A percentile compares a stretch with the other conserved stretches of the same genome.
Conservation (phyloP, 345 rosid species). For the Citrus sinensis region DNA sequence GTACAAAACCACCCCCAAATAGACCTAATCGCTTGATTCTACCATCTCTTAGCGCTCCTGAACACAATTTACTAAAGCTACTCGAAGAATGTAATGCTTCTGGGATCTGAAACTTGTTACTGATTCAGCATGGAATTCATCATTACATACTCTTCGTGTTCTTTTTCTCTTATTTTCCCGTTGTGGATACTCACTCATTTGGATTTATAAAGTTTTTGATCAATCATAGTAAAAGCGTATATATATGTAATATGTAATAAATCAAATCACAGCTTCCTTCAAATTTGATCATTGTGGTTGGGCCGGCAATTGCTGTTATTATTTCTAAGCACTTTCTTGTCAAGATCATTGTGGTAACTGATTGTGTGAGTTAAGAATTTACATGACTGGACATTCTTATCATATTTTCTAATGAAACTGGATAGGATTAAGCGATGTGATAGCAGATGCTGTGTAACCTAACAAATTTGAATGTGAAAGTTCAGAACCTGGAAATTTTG, state of each 20-base stretch:
- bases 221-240: not conserved
- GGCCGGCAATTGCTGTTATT: not conserved
- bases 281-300: not conserved
- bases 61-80: conserved; percentile 72
- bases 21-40: conserved; percentile 23
- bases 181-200: not conserved
- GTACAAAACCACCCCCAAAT: conserved; percentile 25
- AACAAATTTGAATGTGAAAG: not conserved
- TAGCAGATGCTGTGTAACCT: not conserved
- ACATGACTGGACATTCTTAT: no score
- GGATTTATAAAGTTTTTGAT: conserved; percentile 3
- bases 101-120: conserved; percentile 36
- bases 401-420: no score
- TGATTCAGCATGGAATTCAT: not conserved
- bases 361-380: no score
- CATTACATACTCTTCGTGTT: not conserved
- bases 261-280: conserved; percentile 2
- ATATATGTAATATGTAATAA: not conserved
- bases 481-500: not conserved
- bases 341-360: no score
- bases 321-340: no score
- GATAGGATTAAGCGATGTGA: not conserved
- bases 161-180: not conserved
- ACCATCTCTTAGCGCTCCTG: conserved; percentile 92
- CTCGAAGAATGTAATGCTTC: conserved; percentile 77